Base-by-base conservation (phyloP, 2,329 filamentous ascomycete species). In the Cyphellophora attinorum region DNA sequence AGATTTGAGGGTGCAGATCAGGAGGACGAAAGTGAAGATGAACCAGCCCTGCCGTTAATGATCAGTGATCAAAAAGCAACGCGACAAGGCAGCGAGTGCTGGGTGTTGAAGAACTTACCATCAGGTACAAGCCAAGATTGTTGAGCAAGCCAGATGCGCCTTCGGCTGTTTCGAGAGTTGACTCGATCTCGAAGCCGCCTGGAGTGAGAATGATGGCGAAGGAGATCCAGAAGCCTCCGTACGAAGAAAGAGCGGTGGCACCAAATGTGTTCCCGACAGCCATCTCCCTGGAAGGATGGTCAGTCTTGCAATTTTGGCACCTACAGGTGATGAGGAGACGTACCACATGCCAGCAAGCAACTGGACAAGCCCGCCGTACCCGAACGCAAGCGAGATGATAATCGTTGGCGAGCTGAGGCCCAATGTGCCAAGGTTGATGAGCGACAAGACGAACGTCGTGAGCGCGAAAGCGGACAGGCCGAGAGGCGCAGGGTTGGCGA, bases 331-430 rank as follows among this genome's bases (percentile, higher is more conserved):
- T 12, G 11, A 19, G 8, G 19, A 10, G 2, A 63, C 63, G 44
- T 70, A 85, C 84, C 84, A 91, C 84, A 89, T 91, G 64, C 84
- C 84, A 46, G 83, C 80, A 14, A 85, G 65, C 33, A 89, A 67
- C 64, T 91, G 84, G 27, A 88, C 75, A 11, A 86, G 65, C 50
- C 82, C 83, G 50, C 83, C 83, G 55, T 88, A 88, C 15, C 72
- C 82, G 48, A 80, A 79, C 5, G 81, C 81, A 11, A 80, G 61
- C 10, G 74, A 72, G 6, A 86, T 67, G 29, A 80, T 76, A 36
- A 89, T 71, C 53, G 76, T 81, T 30, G 81, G 77, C 3, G 54
- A 56, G 2, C 59, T 58, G 36, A 86, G 64, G 38, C 67, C 69
- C 10, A 76, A 71, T 3, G 77, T 64, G 34, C 73, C 66, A 58